These are phyloP conservation scores for Arabidopsis lyrata DNA, from an alignment of 441 rosid species.

Conservation along the genomic window DNA sequence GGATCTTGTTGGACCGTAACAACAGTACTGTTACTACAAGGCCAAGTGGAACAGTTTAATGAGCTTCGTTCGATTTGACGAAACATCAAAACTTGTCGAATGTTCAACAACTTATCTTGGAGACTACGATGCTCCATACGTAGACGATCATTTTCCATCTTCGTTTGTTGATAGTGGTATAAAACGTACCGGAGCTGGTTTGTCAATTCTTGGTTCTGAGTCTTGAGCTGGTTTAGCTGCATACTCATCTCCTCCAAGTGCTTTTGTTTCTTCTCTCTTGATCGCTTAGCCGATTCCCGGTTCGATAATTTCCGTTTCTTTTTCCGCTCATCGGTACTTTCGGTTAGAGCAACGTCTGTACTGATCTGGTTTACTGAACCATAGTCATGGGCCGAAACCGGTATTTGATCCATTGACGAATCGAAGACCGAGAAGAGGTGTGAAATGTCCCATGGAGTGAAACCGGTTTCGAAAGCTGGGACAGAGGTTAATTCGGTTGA, in stretches of 20 bases:
- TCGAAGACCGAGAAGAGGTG: slow-evolving; percentile 35
- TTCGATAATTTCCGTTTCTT: slow-evolving; percentile 82
- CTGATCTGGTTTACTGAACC: slow-evolving; percentile 22
- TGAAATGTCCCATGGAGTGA: slow-evolving; percentile 35
- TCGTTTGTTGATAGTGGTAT: slow-evolving; percentile 19
- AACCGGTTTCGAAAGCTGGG: slow-evolving; percentile 39
- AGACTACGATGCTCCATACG: slow-evolving; percentile 35
- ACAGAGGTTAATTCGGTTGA: slow-evolving; percentile 36
- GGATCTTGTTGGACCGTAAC: slow-evolving; percentile 35
- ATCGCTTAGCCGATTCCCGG: slow-evolving; percentile 83
- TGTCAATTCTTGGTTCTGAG: slow-evolving; percentile 32
- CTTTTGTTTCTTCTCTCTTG: slow-evolving; percentile 78
- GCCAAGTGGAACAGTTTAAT: slow-evolving; percentile 44
- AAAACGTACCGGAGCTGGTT: slow-evolving; percentile 39
- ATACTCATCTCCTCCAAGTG: slow-evolving; percentile 55
- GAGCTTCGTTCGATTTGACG: slow-evolving; percentile 35
- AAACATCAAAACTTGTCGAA: slow-evolving; percentile 35
- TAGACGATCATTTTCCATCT: slow-evolving; percentile 38
- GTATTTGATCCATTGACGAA: slow-evolving; percentile 10
- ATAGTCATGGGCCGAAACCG: slow-evolving; percentile 35
- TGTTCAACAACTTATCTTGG: slow-evolving; percentile 29
- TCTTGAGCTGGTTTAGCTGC: slow-evolving; percentile 40
- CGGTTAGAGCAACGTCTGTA: slow-evolving; percentile 12
- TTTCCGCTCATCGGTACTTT: slow-evolving; percentile 58
- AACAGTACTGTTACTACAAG: slow-evolving; percentile 3